Base-by-base conservation (phyloP, 2,329 filamentous ascomycete genomes). In the Aspergillus oerlinghausenensis region DNA sequence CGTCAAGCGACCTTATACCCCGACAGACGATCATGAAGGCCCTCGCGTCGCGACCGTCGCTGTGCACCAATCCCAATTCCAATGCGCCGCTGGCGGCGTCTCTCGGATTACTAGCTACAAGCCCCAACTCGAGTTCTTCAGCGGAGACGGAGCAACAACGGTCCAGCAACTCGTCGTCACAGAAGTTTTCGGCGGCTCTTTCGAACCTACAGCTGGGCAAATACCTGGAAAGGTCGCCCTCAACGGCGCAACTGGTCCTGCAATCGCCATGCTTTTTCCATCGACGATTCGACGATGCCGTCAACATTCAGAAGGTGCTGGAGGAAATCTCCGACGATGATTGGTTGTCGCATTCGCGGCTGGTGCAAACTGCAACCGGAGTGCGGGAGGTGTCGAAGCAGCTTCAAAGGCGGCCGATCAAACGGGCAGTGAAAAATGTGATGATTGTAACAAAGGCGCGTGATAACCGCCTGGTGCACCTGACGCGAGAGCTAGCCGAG, bases 371-470 rank as follows among this genome's bases (percentile, higher is more conserved):
- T 0, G 94, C 94, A 51, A 96, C 91, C 0, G 90, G 92, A 49
- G 94, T 99, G 21, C 87, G 94, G 53, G 94, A 99, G 75, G 92
- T 99, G 11, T 95, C 92, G 17, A 93, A 95, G 75, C 94, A 97
- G 76, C 82, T 99, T 57, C 93, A 96, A 77, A 86, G 93, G 55
- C 85, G 91, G 43, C 93, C 94, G 23, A 91, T 97, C 74, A 94
- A 90, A 76, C 88, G 92, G 63, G 92, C 92, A 10, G 92, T 99
- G 49, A 86, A 85, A 69, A 97, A 91, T 72, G 85, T 99, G 68
- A 97, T 99, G 94, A 96, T 99, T 68, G 90, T 99, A 62, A 99
- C 94, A 60, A 99, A 97, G 76, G 94, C 94, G 23, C 86, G 94
- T 61, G 94, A 99, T 77, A 97, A 99, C 70, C 86, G 90, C 65